Base-by-base conservation (phyloP, 306 rosid genomes). In the Boehmeria nivea region DNA sequence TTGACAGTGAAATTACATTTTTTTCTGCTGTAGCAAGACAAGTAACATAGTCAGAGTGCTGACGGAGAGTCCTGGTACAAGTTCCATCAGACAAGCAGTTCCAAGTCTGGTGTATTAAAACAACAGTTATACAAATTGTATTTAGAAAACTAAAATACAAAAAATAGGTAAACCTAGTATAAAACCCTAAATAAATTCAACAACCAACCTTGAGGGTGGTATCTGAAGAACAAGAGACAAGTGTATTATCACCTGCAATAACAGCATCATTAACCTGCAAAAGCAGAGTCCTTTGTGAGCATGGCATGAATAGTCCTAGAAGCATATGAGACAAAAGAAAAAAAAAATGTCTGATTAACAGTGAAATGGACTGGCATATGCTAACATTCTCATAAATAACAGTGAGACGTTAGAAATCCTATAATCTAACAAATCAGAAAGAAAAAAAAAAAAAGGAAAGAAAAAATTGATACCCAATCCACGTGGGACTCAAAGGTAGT, bases 401-500 rank as follows among this genome's bases (percentile, higher is more conserved):
- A n/a, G n/a, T n/a, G n/a, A n/a, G n/a, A n/a, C n/a, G n/a, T n/a
- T n/a, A n/a, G n/a, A n/a, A n/a, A n/a, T n/a, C n/a, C n/a, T 33
- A 50, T 39, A 27, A 14, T 44, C 46, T 33, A n/a, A 11, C 38
- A 33, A 31, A 51, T 13, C 43, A 12, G 28, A 45, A 12, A 39
- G 20, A 19, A 27, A n/a, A n/a, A n/a, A n/a, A n/a, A n/a, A n/a
- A n/a, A n/a, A n/a, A n/a, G n/a, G n/a, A 44, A 43, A 43, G 31
- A 44, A 69, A 33, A 31, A 1, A 40, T 40, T 40, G 17, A n/a
- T 91, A 91, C 99, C 99, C 99, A 91, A 61, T 91, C 99, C 68
- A 91, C 99, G 45, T 91, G 99, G 80, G 99, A 91, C 79, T 91
- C 99, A 51, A 84, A 91, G 50, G 99, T 91, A 36, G 96, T 78